Evolutionary conservation across 805 yeast species (phyloP).

Genomic region (Torulaspora maleeae): DNA sequence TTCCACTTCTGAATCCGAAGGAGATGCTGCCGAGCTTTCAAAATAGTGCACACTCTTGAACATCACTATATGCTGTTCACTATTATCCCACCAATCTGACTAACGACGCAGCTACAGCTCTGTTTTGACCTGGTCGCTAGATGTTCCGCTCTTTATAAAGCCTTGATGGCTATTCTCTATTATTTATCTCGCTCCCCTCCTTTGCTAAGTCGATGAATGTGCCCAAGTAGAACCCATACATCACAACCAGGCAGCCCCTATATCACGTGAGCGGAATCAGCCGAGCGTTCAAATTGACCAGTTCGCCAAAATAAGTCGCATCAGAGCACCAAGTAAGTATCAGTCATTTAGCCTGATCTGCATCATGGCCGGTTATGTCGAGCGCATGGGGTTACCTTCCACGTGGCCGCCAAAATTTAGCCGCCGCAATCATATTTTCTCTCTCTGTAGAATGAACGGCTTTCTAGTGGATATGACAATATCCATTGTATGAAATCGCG

Average conservation of each 20-base stretch:
- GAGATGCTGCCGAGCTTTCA: constrained; percentile 17
- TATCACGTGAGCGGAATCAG: background rate
- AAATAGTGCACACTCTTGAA: constrained; percentile 22
- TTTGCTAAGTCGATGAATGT: background rate
- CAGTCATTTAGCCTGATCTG: too few species aligned
- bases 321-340: too few species aligned
- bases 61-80: constrained; percentile 8
- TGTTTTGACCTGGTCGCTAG: background rate
- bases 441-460: too few species aligned
- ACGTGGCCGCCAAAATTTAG: too few species aligned
- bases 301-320: too few species aligned
- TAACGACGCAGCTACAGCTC: background rate
- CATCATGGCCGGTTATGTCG: too few species aligned
- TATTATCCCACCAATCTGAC: background rate
- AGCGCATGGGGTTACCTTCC: too few species aligned
- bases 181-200: constrained; percentile 5
- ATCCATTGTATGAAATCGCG: too few species aligned
- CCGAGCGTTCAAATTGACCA: too few species aligned
- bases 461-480: too few species aligned
- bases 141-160: background rate
- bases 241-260: background rate
- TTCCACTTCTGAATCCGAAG: constrained; percentile 24
- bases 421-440: too few species aligned
- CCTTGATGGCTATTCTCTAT: background rate
- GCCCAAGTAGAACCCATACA: background rate